Conservation (phyloP, 2,329 filamentous ascomycete species). For the Ascochyta pisi region DNA sequence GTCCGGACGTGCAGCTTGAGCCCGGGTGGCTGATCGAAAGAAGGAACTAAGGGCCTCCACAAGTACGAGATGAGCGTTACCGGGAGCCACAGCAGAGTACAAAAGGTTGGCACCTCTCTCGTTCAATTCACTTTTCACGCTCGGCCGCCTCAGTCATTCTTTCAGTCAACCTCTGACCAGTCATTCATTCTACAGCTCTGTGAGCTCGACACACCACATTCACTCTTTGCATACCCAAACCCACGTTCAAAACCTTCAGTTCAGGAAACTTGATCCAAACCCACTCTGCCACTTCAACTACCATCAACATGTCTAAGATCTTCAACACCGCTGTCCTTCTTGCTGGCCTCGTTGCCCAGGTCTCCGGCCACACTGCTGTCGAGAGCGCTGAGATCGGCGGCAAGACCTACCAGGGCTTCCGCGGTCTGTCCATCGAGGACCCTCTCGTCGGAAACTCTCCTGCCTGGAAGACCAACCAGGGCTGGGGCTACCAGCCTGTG, state of each 20-base stretch:
- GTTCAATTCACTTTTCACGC: conserved; percentile 6
- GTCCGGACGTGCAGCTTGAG: conserved; percentile 11
- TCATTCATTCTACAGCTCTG: conserved; percentile 42
- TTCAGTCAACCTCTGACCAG: conserved; percentile 35
- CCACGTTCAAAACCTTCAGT: conserved; percentile 7
- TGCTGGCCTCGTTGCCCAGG: conserved; percentile 35
- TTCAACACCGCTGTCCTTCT: conserved; percentile 36
- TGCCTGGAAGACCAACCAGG: conserved; percentile 44
- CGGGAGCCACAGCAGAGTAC: conserved; percentile 5
- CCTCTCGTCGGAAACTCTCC: conserved; percentile 35
- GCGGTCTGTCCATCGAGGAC: conserved; percentile 34
- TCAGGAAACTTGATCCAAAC: conserved; percentile 10
- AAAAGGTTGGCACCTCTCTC: conserved; percentile 9
- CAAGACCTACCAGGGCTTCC: conserved; percentile 39
- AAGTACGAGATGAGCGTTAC: conserved; percentile 5
- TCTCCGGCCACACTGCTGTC: conserved; percentile 38
- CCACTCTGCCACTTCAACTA: neutral
- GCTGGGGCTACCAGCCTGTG: conserved; percentile 42
- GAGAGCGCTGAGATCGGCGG: conserved; percentile 36
- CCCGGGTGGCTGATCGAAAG: conserved; percentile 15
- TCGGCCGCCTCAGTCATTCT: conserved; percentile 30
- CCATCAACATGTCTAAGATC: conserved; percentile 36
- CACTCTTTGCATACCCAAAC: conserved; percentile 19
- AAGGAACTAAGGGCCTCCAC: conserved; percentile 7
- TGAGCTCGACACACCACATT: conserved; percentile 33